Conservation (phyloP, 1,139 yeast genomes). For the Scheffersomyces segobiensis region DNA sequence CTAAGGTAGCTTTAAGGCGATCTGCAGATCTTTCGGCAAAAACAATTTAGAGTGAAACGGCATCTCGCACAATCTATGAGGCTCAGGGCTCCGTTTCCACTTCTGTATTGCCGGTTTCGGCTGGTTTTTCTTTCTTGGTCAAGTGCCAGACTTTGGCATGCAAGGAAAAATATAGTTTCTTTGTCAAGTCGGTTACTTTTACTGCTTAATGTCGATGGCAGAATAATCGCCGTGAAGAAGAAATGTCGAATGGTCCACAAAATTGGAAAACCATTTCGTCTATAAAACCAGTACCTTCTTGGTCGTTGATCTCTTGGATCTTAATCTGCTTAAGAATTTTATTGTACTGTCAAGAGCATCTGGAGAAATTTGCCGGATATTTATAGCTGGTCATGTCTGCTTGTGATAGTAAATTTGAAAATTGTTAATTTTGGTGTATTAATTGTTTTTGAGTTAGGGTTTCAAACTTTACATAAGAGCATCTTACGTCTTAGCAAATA, state of each 20-base stretch:
- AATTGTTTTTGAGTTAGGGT: neutral
- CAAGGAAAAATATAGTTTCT: neutral
- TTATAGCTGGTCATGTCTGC: neutral
- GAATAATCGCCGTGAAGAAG: neutral
- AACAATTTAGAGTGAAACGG: neutral
- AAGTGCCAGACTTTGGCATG: neutral
- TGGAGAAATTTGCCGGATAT: neutral
- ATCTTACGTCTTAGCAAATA: no score
- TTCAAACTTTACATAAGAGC: neutral
- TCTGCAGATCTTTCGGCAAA: neutral
- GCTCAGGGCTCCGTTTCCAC: neutral
- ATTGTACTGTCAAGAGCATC: neutral
- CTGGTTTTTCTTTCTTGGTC: neutral
- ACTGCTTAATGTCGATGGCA: neutral
- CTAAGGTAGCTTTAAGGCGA: neutral
- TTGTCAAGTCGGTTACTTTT: slow-evolving; percentile 2
- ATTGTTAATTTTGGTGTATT: neutral
- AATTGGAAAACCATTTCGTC: neutral
- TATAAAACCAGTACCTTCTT: neutral
- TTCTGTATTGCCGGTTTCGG: neutral
- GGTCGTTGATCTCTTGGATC: neutral
- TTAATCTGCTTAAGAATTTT: neutral
- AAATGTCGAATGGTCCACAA: neutral
- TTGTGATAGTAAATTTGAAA: neutral
- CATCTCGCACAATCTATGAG: neutral